Conservation (phyloP, 164 flowering plant species). For the Vitis riparia region DNA sequence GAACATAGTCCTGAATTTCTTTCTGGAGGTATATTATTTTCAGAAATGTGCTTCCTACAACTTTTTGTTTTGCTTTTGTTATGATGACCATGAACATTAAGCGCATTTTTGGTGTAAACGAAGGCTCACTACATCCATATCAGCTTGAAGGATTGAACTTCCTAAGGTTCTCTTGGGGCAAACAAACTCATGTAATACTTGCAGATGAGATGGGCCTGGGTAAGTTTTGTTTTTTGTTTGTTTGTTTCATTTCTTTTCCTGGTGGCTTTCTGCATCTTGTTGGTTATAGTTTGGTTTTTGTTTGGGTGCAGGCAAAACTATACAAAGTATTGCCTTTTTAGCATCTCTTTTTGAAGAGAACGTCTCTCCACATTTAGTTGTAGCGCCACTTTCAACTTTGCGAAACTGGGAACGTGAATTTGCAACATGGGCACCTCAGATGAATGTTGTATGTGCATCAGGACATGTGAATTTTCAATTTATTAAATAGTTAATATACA, state of each 20-base stretch:
- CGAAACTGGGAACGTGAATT: slow-evolving; percentile 99
- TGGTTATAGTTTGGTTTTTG: slow-evolving; percentile 9
- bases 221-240: slow-evolving; percentile 25
- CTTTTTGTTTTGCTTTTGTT: not conserved
- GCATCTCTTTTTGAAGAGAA: slow-evolving; percentile 81
- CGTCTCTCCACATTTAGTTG: slow-evolving; percentile 76
- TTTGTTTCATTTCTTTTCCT: not conserved
- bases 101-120: slow-evolving; percentile 17
- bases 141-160: slow-evolving; percentile 98
- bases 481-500: not conserved
- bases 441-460: slow-evolving; percentile 86
- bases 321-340: slow-evolving; percentile 95
- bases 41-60: not conserved
- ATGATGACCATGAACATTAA: slow-evolving; percentile 5
- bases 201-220: slow-evolving; percentile 99
- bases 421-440: slow-evolving; percentile 98
- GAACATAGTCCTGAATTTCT: slow-evolving; percentile 88
- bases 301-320: slow-evolving; percentile 80
- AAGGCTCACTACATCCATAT: slow-evolving; percentile 92
- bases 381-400: slow-evolving; percentile 95
- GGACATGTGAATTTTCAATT: not conserved
- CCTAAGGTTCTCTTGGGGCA: slow-evolving; percentile 89
- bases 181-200: slow-evolving; percentile 94
- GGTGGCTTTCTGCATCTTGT: not conserved
- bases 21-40: slow-evolving; percentile 67